These are phyloP conservation scores for Yarrowia keelungensis DNA, from an alignment of 805 yeast species.

Conservation along the genomic window DNA sequence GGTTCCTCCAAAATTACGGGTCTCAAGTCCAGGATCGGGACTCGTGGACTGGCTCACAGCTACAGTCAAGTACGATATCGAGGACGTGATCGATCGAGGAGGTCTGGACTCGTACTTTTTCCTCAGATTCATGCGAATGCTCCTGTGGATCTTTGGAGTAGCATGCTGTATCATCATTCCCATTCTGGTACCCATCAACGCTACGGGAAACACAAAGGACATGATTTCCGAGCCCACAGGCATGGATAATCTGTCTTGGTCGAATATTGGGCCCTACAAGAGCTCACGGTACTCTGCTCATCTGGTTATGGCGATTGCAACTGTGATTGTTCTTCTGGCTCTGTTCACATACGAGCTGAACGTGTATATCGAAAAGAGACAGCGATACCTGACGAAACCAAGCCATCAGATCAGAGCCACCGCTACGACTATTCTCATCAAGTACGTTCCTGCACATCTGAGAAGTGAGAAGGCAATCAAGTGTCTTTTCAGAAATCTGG, in stretches of 20 bases:
- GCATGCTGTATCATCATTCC: slow-evolving; percentile 64
- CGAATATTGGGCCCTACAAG: slow-evolving; percentile 66
- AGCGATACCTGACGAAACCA: slow-evolving; percentile 50
- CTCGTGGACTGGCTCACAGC: slow-evolving; percentile 65
- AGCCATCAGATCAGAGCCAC: slow-evolving; percentile 44
- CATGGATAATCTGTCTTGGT: slow-evolving; percentile 72
- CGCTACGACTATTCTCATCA: slow-evolving; percentile 66
- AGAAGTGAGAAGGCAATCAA: slow-evolving; percentile 60
- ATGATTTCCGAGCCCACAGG: slow-evolving; percentile 51
- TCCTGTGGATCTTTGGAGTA: slow-evolving; percentile 59
- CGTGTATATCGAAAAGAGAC: slow-evolving; percentile 58
- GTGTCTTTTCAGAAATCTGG: slow-evolving; percentile 45
- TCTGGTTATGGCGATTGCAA: slow-evolving; percentile 54
- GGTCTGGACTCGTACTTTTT: slow-evolving; percentile 83
- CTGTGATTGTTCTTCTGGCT: slow-evolving; percentile 60
- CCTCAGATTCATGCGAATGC: slow-evolving; percentile 62
- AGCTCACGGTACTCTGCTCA: slow-evolving; percentile 65
- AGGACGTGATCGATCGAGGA: slow-evolving; percentile 54
- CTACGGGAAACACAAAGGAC: slow-evolving; percentile 51
- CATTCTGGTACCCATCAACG: slow-evolving; percentile 69
- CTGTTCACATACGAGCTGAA: slow-evolving; percentile 58
- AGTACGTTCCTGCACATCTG: slow-evolving; percentile 64
- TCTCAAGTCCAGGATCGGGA: slow-evolving; percentile 48
- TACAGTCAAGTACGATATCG: slow-evolving; percentile 53
- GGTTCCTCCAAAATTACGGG: slow-evolving; percentile 54